Conservation (phyloP, 139 green algal species). For the Tetraselmis chui region DNA sequence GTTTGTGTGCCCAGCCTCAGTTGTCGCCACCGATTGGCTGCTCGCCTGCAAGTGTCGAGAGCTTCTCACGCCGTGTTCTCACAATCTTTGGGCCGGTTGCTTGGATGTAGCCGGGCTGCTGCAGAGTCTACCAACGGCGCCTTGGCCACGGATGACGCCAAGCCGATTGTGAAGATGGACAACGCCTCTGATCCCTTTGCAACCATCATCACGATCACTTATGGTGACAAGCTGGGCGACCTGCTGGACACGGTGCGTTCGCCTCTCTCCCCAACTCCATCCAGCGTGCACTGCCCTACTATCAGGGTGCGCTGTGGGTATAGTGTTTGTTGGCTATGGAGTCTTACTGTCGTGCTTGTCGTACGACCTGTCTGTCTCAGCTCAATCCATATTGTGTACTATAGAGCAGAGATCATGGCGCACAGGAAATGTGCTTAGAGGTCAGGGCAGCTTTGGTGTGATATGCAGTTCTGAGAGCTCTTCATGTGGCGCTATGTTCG, state of each 20-base stretch:
- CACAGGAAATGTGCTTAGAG: no score
- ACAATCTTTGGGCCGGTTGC: neutral
- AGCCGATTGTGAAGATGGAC: slow-evolving; percentile 83
- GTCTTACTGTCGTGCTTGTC: no score
- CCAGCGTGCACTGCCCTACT: neutral
- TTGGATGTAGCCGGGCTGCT: neutral
- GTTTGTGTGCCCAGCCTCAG: neutral
- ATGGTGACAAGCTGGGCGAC: slow-evolving; percentile 69
- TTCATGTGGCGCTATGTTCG: no score
- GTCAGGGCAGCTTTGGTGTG: no score
- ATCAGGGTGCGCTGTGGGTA: neutral
- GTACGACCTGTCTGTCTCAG: no score
- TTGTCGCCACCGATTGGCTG: neutral
- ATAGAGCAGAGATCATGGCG: no score
- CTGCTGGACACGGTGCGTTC: slow-evolving; percentile 74
- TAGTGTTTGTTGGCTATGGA: no score
- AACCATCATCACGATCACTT: slow-evolving; percentile 77
- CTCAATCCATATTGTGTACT: no score
- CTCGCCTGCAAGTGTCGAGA: no score
- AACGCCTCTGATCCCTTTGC: slow-evolving; percentile 82
- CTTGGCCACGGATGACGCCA: neutral
- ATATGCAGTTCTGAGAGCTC: no score
- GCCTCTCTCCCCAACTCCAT: neutral
- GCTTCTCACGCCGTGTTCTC: neutral
- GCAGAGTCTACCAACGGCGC: neutral